Evolutionary conservation across 768 basidiomycete species (phyloP).

Genomic region (Boletus insuetus): DNA sequence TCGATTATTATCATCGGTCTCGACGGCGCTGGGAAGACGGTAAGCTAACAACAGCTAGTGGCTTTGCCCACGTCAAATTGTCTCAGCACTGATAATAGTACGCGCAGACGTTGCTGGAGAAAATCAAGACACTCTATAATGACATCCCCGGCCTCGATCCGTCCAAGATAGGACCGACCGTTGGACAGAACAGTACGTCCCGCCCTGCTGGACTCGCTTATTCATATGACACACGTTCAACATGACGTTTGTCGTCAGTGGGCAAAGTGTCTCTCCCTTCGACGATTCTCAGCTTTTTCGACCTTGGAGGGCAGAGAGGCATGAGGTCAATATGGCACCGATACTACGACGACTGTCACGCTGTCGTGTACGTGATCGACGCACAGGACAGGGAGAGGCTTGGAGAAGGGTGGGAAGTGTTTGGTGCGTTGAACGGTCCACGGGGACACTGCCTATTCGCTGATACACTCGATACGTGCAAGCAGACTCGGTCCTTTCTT

Average conservation of each 20-base stretch:
- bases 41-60: constrained; percentile 26
- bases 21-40: constrained; percentile 91
- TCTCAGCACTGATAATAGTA: background rate
- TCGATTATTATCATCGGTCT: constrained; percentile 93
- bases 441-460: background rate
- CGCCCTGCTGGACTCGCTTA: background rate
- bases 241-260: constrained; percentile 43
- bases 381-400: constrained; percentile 87
- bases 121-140: constrained; percentile 91
- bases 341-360: constrained; percentile 97
- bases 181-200: constrained; percentile 92
- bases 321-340: constrained; percentile 92
- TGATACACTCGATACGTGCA: background rate
- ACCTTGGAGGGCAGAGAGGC: constrained; percentile 91
- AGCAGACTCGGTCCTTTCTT: constrained; percentile 79
- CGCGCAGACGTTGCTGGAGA: constrained; percentile 78
- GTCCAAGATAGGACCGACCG: constrained; percentile 93
- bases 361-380: constrained; percentile 93
- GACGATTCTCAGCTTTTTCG: constrained; percentile 94
- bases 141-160: constrained; percentile 83
- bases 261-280: constrained; percentile 93
- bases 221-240: background rate
- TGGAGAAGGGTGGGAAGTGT: constrained; percentile 95
- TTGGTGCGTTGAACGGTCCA: constrained; percentile 60
- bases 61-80: background rate